These are phyloP conservation scores for Boletus fagicola DNA, from an alignment of 768 basidiomycete species.

Conservation along the genomic window DNA sequence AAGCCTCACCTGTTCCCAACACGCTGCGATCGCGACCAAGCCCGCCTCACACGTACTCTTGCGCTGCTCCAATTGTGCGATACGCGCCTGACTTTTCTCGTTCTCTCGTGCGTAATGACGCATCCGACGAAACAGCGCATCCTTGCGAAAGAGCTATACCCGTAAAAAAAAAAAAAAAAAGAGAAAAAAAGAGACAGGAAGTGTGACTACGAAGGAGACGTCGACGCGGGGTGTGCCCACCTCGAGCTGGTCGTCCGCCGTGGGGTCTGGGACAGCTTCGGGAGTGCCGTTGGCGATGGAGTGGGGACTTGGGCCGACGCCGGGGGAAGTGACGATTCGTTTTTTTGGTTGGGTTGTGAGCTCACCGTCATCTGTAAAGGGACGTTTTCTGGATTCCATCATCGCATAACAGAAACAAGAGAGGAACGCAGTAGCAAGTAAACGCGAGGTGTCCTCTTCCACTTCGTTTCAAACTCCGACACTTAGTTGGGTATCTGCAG, in stretches of 20 bases:
- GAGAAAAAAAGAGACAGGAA: constrained; percentile 9
- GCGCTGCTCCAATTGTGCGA: constrained; percentile 63
- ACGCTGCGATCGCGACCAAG: constrained; percentile 70
- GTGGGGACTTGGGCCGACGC: constrained; percentile 50
- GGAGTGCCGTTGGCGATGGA: constrained; percentile 39
- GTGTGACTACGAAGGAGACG: constrained; percentile 23
- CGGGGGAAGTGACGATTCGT: constrained; percentile 44
- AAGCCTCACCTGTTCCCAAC: constrained; percentile 71
- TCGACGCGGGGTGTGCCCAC: constrained; percentile 39
- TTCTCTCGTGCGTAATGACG: constrained; percentile 76
- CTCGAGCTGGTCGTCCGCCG: constrained; percentile 61
- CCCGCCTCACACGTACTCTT: constrained; percentile 68
- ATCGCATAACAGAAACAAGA: constrained; percentile 20
- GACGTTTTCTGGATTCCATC: constrained; percentile 63
- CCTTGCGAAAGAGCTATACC: constrained; percentile 75
- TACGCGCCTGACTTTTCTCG: constrained; percentile 58
- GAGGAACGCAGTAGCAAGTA: constrained; percentile 9
- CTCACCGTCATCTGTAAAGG: constrained; percentile 51
- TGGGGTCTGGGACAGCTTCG: constrained; percentile 41
- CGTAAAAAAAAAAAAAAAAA: not conserved
- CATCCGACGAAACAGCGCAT: constrained; percentile 84
- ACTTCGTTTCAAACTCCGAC: constrained; percentile 32
- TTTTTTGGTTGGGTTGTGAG: constrained; percentile 49
- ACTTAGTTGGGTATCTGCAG: not conserved
- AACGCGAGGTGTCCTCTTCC: constrained; percentile 9